Evolutionary conservation across 2,329 filamentous ascomycete genomes (phyloP), one percentile per base, ranked within the genome.

Genomic region (Xylaria polymorpha): DNA sequence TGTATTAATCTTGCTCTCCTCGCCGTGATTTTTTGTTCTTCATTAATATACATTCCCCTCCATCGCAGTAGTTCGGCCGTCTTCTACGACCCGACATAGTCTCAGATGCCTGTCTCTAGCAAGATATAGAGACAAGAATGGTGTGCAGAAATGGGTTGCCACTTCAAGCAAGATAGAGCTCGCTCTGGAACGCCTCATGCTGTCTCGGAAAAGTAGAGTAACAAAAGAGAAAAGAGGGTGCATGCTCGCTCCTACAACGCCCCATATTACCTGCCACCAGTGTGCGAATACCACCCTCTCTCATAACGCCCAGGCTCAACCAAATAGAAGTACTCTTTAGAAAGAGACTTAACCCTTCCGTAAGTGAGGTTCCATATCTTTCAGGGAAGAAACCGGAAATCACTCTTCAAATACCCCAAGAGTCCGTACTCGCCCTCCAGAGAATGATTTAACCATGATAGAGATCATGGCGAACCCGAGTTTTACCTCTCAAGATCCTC

Each of bases 401-500:
- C 56, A n/a, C 32, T 46, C 39, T 35, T 56, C 35, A 8, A 22
- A 44, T 2, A 37, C 8, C 41, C 35, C 3, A n/a, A 48, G n/a
- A 55, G 7, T 10, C 37, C 9, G n/a, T 15, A 29, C n/a, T 62
- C 12, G 9, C 41, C 43, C 25, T 43, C 20, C 41, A 8, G n/a
- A 7, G n/a, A 32, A 22, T 56, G 35, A 53, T 14, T 39, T 5
- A 48, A 29, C 12, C 3, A 15, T 2, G 22, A 37, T 14, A 20
- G 50, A 20, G 41, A 25, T 37, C 5, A 22, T 20, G n/a, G 7
- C 22, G n/a, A 18, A n/a, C 25, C 2, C 14, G 4, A 55, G 37
- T 50, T 22, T 3, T 48, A 43, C 15, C 41, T 80, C 71, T 80
- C 71, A 86, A 46, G 71, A 80, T 61, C 94, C 94, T 43, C 94